Base-by-base conservation (phyloP, 495 filamentous ascomycete genomes). In the Penicillium coffeae region DNA sequence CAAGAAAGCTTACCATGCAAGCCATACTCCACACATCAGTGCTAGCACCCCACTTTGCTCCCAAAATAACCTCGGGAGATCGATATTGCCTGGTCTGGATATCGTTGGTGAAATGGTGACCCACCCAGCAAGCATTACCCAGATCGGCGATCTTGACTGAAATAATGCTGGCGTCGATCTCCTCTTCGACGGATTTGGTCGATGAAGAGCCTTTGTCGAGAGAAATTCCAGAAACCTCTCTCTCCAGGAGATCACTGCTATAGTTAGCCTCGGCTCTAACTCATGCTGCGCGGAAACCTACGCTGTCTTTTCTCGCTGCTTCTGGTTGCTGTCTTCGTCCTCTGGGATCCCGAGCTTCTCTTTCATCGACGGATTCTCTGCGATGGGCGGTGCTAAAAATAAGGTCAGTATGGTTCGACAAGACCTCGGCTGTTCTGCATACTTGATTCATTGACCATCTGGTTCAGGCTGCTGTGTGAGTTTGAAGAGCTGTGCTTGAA, bases 11-110 rank as follows among this genome's bases (percentile, higher is more conserved):
- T 75, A 97, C 94, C 93, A 99, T 99, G 55, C 87, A 87, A 18
- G 94, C 89, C 93, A 99, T 99, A 70, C 94, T 97, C 93, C 93
- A 99, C 14, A 99, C 86, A 65, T 99, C 93, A 1, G 93, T 97
- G 61, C 93, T 97, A 3, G 93, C 93, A 42, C 93, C 93, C 93
- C 93, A 99, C 71, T 96, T 97, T 1, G 90, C 83, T 35, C 93
- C 93, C 14, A 99, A 71, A 37, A 99, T 97, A 21, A 99, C 93
- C 66, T 99, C 93, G 2, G 93, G 93, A 0, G 93, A 97, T 16
- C 93, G 81, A 68, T 99, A 99, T 67, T 99, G 93, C 58, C 93
- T 81, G 7, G 93, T 99, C 59, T 99, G 93, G 52, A 99, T 99
- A 62, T 99, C 93, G 58, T 99, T 96, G 54, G 93, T 99, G 70